These are phyloP conservation scores for Leccinum pachyderme DNA, from an alignment of 1,284 basidiomycete species.

Conservation along the genomic window DNA sequence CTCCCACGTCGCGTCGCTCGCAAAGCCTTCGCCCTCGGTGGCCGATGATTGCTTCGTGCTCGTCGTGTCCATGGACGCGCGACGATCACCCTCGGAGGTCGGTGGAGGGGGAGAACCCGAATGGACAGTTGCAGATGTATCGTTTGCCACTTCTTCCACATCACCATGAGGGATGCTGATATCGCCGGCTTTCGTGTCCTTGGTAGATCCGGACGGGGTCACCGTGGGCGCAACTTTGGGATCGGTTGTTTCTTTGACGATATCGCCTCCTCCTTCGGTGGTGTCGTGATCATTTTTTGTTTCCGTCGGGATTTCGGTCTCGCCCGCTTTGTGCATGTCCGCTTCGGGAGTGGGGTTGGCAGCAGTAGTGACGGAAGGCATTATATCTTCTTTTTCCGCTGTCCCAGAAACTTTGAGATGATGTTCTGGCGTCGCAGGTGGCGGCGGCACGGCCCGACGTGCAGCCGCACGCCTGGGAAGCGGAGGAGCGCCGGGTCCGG, in stretches of 20 bases:
- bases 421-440: constrained; percentile 10
- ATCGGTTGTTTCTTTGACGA: background rate
- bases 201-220: background rate
- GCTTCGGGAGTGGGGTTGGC: background rate
- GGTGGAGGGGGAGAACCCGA: background rate
- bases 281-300: background rate
- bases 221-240: background rate
- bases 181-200: background rate
- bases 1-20: constrained; percentile 80
- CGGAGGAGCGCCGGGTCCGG: constrained; percentile 21
- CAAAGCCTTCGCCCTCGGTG: constrained; percentile 36
- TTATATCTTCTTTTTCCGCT: constrained; percentile 4
- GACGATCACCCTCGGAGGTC: constrained; percentile 4
- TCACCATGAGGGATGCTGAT: background rate
- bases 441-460: constrained; percentile 27
- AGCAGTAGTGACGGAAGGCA: background rate
- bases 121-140: background rate
- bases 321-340: background rate
- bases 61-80: constrained; percentile 18
- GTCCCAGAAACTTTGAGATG: background rate
- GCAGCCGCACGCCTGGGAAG: constrained; percentile 31
- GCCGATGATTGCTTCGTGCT: constrained; percentile 23
- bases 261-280: background rate
- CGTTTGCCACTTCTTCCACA: background rate
- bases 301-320: background rate